Base-by-base conservation (phyloP, 192 early-diverging fungal species). In the Coemansia sp. region DNA sequence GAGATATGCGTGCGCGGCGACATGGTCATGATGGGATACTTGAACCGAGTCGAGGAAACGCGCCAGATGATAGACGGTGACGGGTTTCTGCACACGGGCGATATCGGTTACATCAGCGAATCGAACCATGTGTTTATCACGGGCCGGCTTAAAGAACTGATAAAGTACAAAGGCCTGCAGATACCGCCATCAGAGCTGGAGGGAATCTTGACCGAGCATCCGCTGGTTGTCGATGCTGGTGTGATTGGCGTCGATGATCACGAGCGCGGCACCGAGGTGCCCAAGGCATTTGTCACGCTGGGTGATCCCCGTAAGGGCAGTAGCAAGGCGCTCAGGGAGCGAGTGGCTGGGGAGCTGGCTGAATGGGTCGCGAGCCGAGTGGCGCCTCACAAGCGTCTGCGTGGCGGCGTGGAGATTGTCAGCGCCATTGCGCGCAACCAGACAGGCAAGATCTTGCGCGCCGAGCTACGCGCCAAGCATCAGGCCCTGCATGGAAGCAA, bases 171-270 rank as follows among this genome's bases (percentile, higher is more conserved):
- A 68, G 86, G 88, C 0, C 70, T 85, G 65, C 83, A 86, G 75
- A 90, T 97, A 6, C 83, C 93, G 0, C 93, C 94, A 1, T 91
- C 93, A 6, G 93, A 97, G 71, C 72, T 97, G 5, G 95, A 95
- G 64, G 86, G 85, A 11, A 38, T 89, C 47, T 65, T 95, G 63
- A 56, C 92, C 11, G 69, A 84, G 7, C 89, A 95, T 59, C 87
- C 86, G 1, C 33, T 39, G 12, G 78, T 97, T 36, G 69, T 77
- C 8, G 91, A 92, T 62, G 85, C 83, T 2, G 87, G 86, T 0
- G 88, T 92, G 23, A 83, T 92, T 73, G 88, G 88, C 35, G 68
- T 88, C 0, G 76, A 87, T 9, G 87, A 88, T 39, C 62, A 56
- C 23, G 62, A 65, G 36, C 85, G 86, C 41, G 73, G 70, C 12